These are phyloP conservation scores for Penicillium verhagenii DNA, from an alignment of 495 filamentous ascomycete genomes.

Conservation along the genomic window DNA sequence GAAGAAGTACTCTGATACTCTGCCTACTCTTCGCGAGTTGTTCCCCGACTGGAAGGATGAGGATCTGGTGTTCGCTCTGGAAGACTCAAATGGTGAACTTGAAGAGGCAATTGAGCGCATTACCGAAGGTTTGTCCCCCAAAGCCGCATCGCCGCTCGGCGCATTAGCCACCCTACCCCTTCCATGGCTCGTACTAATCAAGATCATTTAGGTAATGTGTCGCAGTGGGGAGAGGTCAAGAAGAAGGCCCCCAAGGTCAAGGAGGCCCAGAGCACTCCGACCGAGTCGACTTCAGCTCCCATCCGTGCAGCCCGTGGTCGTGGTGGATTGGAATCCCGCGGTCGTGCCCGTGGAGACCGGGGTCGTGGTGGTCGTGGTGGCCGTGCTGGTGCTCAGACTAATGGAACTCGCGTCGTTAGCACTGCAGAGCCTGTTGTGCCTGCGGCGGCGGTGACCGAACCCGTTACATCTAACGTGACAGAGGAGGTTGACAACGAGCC, in stretches of 20 bases:
- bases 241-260: conserved; percentile 88
- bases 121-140: conserved; percentile 68
- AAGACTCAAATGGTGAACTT: conserved; percentile 89
- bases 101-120: conserved; percentile 83
- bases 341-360: conserved; percentile 71
- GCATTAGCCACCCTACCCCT: conserved; percentile 4
- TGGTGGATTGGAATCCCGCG: conserved; percentile 62
- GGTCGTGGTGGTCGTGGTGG: conserved; percentile 75
- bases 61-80: conserved; percentile 84
- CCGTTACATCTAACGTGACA: conserved; percentile 32
- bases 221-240: conserved; percentile 94
- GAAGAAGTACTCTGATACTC: conserved; percentile 74
- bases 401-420: conserved; percentile 47
- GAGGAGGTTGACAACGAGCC: conserved; percentile 33
- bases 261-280: conserved; percentile 58
- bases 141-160: neutral
- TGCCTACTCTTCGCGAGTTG: conserved; percentile 79
- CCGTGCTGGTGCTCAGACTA: conserved; percentile 58
- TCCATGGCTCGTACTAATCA: neutral
- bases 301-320: conserved; percentile 65
- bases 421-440: conserved; percentile 26
- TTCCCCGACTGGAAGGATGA: conserved; percentile 91
- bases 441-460: conserved; percentile 36
- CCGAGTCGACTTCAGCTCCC: conserved; percentile 45
- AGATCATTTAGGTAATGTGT: conserved; percentile 66